Conservation (phyloP, 176 grass and related monocot genomes). For the Puccinellia tenuiflora region DNA sequence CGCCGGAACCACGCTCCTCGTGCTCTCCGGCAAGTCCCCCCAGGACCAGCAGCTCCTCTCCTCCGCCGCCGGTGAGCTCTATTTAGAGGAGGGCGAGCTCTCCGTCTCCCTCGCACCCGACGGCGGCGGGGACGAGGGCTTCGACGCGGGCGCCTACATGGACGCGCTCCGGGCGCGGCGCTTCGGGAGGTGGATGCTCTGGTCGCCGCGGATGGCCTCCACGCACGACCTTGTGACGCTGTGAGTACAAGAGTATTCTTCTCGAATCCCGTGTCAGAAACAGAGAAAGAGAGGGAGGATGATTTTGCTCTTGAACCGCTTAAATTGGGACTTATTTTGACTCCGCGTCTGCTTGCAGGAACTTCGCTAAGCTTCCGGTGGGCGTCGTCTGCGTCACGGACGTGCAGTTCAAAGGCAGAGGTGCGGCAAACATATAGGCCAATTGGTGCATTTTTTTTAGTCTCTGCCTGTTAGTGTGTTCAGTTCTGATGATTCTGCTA, state of each 20-base stretch:
- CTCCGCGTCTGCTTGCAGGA: slow-evolving; percentile 36
- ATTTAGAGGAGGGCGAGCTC: slow-evolving; percentile 8
- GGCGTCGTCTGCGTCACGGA: slow-evolving; percentile 75
- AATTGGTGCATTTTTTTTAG: background rate
- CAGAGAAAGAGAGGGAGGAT: too few species aligned
- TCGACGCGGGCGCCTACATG: slow-evolving; percentile 56
- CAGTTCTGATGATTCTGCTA: background rate
- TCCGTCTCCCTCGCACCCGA: slow-evolving; percentile 33
- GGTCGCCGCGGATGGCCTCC: slow-evolving; percentile 78
- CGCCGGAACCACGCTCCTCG: slow-evolving; percentile 25
- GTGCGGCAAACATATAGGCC: slow-evolving; percentile 20
- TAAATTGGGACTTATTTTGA: background rate
- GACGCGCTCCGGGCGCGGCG: slow-evolving; percentile 39
- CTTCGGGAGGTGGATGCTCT: slow-evolving; percentile 74
- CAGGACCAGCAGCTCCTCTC: slow-evolving; percentile 45
- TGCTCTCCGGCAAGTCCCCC: slow-evolving; percentile 53
- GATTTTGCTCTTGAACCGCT: background rate
- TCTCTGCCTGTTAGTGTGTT: background rate
- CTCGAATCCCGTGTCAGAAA: background rate
- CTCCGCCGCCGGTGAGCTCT: background rate
- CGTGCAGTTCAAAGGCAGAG: slow-evolving; percentile 88
- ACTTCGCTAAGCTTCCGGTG: slow-evolving; percentile 69
- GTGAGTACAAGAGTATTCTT: slow-evolving; percentile 32
- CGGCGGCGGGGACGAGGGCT: background rate
- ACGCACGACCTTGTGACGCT: slow-evolving; percentile 70